Evolutionary conservation across 805 yeast genomes (phyloP).

Genomic region (Yarrowia sp.): DNA sequence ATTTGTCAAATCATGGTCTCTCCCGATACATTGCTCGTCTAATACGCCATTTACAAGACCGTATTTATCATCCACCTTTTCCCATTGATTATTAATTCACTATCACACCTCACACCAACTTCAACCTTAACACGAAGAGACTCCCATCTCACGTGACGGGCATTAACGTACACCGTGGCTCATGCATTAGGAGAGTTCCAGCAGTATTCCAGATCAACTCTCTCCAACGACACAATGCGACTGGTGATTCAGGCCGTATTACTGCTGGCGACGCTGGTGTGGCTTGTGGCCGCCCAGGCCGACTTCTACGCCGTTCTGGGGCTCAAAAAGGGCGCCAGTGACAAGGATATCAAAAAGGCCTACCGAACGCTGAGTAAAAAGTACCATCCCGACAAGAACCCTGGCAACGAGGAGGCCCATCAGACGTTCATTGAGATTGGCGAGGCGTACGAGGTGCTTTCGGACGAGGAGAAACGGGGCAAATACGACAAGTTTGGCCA

Average conservation of each 20-base stretch:
- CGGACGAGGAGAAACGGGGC: conserved; percentile 87
- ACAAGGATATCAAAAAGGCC: conserved; percentile 83
- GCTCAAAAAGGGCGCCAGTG: conserved; percentile 69
- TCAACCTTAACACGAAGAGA: not conserved
- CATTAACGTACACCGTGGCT: conserved; percentile 30
- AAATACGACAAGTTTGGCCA: conserved; percentile 86
- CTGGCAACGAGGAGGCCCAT: conserved; percentile 77
- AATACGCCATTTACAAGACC: too few species aligned
- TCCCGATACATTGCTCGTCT: too few species aligned
- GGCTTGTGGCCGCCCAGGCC: conserved; percentile 52
- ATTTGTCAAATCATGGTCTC: too few species aligned
- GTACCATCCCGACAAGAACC: conserved; percentile 95
- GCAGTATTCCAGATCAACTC: too few species aligned
- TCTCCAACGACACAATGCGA: conserved; percentile 19
- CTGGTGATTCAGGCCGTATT: conserved; percentile 31
- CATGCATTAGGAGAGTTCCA: conserved; percentile 1
- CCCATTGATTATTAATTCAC: too few species aligned
- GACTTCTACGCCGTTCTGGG: conserved; percentile 62
- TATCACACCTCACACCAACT: not conserved
- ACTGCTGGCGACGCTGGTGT: conserved; percentile 37
- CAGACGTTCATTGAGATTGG: conserved; percentile 88
- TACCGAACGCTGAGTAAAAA: conserved; percentile 81
- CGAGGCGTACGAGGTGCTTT: conserved; percentile 88
- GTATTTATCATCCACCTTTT: not conserved
- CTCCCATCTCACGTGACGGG: conserved; percentile 13